These are phyloP conservation scores for Pseudozyma pruni DNA, from an alignment of 1,284 basidiomycete species.

Conservation along the genomic window DNA sequence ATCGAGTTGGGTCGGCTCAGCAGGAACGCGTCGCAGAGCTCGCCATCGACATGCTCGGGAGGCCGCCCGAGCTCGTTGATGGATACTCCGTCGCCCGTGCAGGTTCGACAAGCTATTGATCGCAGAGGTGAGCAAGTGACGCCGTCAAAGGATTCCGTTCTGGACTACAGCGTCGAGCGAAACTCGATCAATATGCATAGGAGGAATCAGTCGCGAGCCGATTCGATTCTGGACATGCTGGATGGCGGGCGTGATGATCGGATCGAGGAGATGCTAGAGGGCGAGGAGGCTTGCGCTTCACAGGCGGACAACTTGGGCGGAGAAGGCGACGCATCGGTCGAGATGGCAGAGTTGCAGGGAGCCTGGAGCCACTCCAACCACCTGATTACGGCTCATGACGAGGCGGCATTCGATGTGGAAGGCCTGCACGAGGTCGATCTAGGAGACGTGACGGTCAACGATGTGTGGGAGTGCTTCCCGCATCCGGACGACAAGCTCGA, in stretches of 20 bases:
- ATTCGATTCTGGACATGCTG: conserved; percentile 33
- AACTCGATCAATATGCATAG: conserved; percentile 1
- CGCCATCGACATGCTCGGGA: conserved; percentile 23
- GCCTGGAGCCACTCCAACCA: neutral
- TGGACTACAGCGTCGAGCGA: too few species aligned
- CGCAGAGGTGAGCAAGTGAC: neutral
- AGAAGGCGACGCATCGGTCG: neutral
- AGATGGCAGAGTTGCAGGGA: neutral
- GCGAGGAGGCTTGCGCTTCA: neutral
- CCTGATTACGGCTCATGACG: neutral
- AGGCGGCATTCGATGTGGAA: neutral
- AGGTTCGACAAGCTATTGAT: neutral
- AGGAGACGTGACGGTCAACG: conserved; percentile 19
- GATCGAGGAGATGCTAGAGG: conserved; percentile 25
- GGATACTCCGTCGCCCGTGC: conserved; percentile 21
- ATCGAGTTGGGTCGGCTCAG: conserved; percentile 27
- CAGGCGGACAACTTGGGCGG: neutral
- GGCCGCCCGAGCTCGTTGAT: conserved; percentile 16
- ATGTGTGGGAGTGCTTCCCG: conserved; percentile 16
- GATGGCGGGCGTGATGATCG: conserved; percentile 7
- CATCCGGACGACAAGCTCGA: neutral
- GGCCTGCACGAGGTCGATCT: conserved; percentile 13
- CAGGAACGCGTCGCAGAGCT: conserved; percentile 11
- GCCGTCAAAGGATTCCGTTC: neutral
- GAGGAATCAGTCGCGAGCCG: conserved; percentile 20